Evolutionary conservation across 2,329 filamentous ascomycete genomes (phyloP).

Genomic region (Penicillium janthinellum): DNA sequence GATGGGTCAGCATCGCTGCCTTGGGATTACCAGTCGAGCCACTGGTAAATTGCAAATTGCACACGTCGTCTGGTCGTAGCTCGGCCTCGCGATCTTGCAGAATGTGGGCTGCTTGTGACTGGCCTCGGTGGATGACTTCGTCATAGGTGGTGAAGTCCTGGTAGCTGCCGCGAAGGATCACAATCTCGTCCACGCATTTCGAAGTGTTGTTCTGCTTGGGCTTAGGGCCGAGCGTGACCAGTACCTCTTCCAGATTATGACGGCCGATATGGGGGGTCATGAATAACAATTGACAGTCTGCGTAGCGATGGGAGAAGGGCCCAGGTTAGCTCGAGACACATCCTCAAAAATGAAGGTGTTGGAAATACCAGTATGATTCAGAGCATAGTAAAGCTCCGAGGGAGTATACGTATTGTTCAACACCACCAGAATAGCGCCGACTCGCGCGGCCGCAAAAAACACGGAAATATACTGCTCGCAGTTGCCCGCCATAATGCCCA

Average conservation of each 20-base stretch:
- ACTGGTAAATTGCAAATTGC: slow-evolving; percentile 74
- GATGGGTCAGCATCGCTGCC: slow-evolving; percentile 72
- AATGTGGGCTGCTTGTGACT: slow-evolving; percentile 51
- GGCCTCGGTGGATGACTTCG: slow-evolving; percentile 58
- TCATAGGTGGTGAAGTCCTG: slow-evolving; percentile 62
- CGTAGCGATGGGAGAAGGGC: not conserved
- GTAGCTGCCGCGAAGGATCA: slow-evolving; percentile 62
- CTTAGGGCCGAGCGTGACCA: slow-evolving; percentile 53
- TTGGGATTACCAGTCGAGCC: slow-evolving; percentile 75
- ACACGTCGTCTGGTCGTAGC: slow-evolving; percentile 67
- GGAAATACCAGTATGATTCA: slow-evolving; percentile 66
- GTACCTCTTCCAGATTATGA: slow-evolving; percentile 63
- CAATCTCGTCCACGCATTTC: slow-evolving; percentile 50
- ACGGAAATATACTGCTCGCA: slow-evolving; percentile 63
- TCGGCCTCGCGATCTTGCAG: slow-evolving; percentile 57
- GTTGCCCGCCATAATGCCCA: slow-evolving; percentile 72
- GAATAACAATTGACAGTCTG: slow-evolving; percentile 73
- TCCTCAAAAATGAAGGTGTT: not conserved
- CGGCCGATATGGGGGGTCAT: slow-evolving; percentile 69
- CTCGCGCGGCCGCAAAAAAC: slow-evolving; percentile 69
- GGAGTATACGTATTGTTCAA: slow-evolving; percentile 82
- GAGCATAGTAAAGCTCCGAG: slow-evolving; percentile 69
- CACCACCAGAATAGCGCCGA: slow-evolving; percentile 72
- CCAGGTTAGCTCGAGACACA: not conserved
- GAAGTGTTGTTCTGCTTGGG: slow-evolving; percentile 38